phyloP scores from a whole-genome alignment of 2,329 filamentous ascomycete genomes.

The Onygena corvina region DNA sequence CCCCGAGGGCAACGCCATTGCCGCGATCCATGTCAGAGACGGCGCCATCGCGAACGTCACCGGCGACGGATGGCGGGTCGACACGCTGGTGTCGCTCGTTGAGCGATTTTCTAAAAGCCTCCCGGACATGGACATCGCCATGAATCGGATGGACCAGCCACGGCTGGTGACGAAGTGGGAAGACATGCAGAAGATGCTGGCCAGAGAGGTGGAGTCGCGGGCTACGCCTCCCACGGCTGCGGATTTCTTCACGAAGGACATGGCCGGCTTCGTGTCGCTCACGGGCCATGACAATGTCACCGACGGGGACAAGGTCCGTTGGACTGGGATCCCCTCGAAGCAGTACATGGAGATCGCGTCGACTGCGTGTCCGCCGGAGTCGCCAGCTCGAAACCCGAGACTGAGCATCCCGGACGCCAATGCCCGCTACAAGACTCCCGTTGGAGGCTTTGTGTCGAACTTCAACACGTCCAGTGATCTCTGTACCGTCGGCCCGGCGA shows the following conservation, averaged over 20 bases:
- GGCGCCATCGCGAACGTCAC: slow-evolving; percentile 29
- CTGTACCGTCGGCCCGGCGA: slow-evolving; percentile 33
- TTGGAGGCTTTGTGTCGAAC: slow-evolving; percentile 36
- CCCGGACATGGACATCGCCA: slow-evolving; percentile 6
- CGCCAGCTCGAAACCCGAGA: slow-evolving; percentile 24
- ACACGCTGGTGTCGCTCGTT: slow-evolving; percentile 7
- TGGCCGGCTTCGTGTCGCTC: not conserved
- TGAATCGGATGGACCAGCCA: slow-evolving; percentile 4
- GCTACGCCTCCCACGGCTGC: not conserved
- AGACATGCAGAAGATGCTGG: slow-evolving; percentile 1
- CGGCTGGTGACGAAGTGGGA: slow-evolving; percentile 1
- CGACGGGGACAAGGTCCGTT: not conserved
- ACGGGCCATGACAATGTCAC: not conserved
- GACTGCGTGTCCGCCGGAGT: slow-evolving; percentile 21
- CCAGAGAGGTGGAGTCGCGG: not conserved
- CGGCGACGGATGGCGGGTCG: slow-evolving; percentile 32
- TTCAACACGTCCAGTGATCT: slow-evolving; percentile 36
- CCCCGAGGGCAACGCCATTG: slow-evolving; percentile 34
- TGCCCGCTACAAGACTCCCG: slow-evolving; percentile 25
- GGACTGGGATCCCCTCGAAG: slow-evolving; percentile 1
- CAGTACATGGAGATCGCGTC: slow-evolving; percentile 8
- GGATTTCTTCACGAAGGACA: not conserved
- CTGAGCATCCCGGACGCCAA: slow-evolving; percentile 22
- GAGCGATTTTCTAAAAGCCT: not conserved
- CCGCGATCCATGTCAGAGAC: slow-evolving; percentile 21